Evolutionary conservation across 306 rosid species (phyloP).

Genomic region (Lathyrus sativus): DNA sequence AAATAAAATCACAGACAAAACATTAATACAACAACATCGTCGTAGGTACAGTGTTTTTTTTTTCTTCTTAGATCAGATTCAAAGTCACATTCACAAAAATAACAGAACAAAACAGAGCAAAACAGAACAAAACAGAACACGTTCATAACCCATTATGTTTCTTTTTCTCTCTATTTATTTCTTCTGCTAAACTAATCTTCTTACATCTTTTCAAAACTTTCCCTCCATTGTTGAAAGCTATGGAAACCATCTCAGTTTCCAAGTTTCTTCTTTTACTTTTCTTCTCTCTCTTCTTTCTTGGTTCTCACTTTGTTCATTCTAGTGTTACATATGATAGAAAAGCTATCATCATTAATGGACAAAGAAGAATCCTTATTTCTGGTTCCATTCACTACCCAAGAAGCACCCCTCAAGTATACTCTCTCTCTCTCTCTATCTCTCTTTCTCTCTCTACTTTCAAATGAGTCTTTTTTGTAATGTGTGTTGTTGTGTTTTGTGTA

Average conservation of each 20-base stretch:
- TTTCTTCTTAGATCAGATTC: slow-evolving; percentile 42
- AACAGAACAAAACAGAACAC: not conserved
- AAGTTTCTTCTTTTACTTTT: slow-evolving; percentile 51
- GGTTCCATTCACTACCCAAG: slow-evolving; percentile 99
- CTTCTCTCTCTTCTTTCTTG: slow-evolving; percentile 37
- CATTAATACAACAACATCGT: slow-evolving; percentile 11
- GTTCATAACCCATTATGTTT: not conserved
- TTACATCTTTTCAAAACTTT: slow-evolving; percentile 36
- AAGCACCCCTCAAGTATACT: slow-evolving; percentile 79
- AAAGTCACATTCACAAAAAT: not conserved
- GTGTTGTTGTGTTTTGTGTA: slow-evolving; percentile 36
- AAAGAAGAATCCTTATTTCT: slow-evolving; percentile 79
- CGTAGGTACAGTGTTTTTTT: slow-evolving; percentile 17
- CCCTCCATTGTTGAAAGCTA: slow-evolving; percentile 47
- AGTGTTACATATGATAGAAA: slow-evolving; percentile 80
- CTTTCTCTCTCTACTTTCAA: not conserved
- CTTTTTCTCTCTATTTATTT: slow-evolving; percentile 14
- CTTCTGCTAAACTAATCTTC: not conserved
- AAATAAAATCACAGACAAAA: slow-evolving; percentile 26
- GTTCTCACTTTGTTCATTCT: slow-evolving; percentile 56
- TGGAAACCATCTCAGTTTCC: slow-evolving; percentile 83
- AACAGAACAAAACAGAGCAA: not conserved
- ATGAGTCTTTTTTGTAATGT: slow-evolving; percentile 38
- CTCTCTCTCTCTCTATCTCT: not conserved
- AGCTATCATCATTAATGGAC: slow-evolving; percentile 93